phyloP scores from a whole-genome alignment of 2,329 filamentous ascomycete genomes.

The Penicillium sclerotiorum region DNA sequence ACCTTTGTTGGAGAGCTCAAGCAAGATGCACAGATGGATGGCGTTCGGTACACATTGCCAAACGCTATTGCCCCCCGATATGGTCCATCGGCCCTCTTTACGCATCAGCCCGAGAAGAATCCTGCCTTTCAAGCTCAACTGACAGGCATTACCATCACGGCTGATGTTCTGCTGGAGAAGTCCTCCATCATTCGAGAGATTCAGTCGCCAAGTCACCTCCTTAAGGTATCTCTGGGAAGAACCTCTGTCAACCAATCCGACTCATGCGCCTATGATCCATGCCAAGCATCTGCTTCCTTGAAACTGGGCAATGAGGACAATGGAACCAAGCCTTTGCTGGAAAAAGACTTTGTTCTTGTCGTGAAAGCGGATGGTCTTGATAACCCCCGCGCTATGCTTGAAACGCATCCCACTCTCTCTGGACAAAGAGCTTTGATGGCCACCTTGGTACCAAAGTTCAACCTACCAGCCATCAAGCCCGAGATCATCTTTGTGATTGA shows the following conservation, averaged over 20 bases:
- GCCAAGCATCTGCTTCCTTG: slow-evolving; percentile 65
- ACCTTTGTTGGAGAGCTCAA: slow-evolving; percentile 71
- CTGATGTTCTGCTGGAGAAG: slow-evolving; percentile 62
- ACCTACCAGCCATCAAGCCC: slow-evolving; percentile 56
- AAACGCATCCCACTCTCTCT: slow-evolving; percentile 63
- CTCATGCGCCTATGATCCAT: slow-evolving; percentile 51
- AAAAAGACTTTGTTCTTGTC: slow-evolving; percentile 68
- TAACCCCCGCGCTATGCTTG: slow-evolving; percentile 66
- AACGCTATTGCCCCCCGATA: slow-evolving; percentile 69
- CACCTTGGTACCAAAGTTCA: slow-evolving; percentile 70
- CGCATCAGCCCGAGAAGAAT: background rate
- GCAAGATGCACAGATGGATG: slow-evolving; percentile 69
- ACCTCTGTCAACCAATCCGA: slow-evolving; percentile 49
- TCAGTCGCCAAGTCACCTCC: slow-evolving; percentile 68
- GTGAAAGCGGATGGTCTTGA: slow-evolving; percentile 63
- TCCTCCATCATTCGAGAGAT: slow-evolving; percentile 62
- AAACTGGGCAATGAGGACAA: slow-evolving; percentile 44
- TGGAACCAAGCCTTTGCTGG: slow-evolving; percentile 43
- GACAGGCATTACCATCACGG: slow-evolving; percentile 55
- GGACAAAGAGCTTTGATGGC: slow-evolving; percentile 68
- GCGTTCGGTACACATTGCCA: slow-evolving; percentile 69
- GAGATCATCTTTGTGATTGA: slow-evolving; percentile 76
- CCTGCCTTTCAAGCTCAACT: background rate
- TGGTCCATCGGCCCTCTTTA: slow-evolving; percentile 38
- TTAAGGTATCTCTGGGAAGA: slow-evolving; percentile 65